phyloP scores from a whole-genome alignment of 306 rosid genomes.

The Biancaea sappan region DNA sequence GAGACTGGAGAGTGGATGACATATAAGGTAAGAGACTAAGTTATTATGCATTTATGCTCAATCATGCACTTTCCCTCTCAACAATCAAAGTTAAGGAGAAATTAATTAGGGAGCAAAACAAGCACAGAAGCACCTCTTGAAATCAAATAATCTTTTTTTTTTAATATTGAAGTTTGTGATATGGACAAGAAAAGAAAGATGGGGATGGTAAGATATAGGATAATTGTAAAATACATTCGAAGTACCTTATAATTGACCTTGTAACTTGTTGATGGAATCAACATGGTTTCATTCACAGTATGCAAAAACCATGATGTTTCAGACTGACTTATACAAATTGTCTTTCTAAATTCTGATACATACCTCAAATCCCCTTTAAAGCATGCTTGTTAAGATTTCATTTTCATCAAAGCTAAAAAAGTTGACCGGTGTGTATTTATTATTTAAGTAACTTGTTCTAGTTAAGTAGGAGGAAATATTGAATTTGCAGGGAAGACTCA shows the following conservation, averaged over 20 bases:
- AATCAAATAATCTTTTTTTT: not conserved
- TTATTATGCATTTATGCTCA: too few relatives aligned
- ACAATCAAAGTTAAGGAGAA: conserved; percentile 20
- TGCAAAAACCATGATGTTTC: conserved; percentile 2
- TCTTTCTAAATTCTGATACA: conserved; percentile 37
- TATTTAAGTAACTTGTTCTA: not conserved
- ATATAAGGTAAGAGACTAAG: too few relatives aligned
- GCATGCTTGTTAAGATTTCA: conserved; percentile 30
- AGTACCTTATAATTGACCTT: conserved; percentile 52
- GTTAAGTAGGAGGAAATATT: conserved; percentile 11
- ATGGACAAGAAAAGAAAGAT: not conserved
- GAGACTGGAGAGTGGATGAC: too few relatives aligned
- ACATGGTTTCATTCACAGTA: conserved; percentile 28
- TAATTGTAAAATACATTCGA: conserved; percentile 19
- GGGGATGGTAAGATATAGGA: not conserved
- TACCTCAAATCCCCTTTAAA: conserved; percentile 27
- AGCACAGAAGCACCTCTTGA: not conserved
- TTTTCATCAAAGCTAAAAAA: conserved; percentile 37
- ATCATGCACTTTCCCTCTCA: conserved; percentile 35
- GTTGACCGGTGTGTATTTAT: conserved; percentile 1
- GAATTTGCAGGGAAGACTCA: conserved; percentile 27
- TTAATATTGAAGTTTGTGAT: conserved; percentile 12
- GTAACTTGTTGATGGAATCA: conserved; percentile 48
- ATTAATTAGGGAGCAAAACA: conserved; percentile 14
- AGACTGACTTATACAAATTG: conserved; percentile 28